phyloP scores from a whole-genome alignment of 805 yeast species.

The Isabelozyma heimii region DNA sequence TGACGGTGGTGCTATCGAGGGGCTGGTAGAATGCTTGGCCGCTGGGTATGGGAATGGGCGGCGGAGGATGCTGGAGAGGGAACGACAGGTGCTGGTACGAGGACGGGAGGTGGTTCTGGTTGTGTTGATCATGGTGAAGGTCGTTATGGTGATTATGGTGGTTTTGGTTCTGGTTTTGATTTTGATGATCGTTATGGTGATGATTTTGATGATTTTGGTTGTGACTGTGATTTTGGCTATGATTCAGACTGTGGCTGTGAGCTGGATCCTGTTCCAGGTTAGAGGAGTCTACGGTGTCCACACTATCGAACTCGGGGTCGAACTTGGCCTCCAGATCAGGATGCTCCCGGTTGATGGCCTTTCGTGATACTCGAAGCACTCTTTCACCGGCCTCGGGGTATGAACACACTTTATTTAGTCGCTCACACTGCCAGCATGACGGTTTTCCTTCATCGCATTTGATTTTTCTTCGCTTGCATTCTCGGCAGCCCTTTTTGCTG shows the following conservation, averaged over 20 bases:
- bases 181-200: neutral
- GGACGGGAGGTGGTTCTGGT: neutral
- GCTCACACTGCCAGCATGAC: constrained; percentile 32
- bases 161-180: too few relatives aligned
- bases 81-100: neutral
- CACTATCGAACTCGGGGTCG: neutral
- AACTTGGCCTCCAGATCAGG: neutral
- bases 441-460: constrained; percentile 38
- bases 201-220: neutral
- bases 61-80: neutral
- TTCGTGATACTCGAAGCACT: constrained; percentile 20
- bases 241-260: too few relatives aligned
- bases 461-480: constrained; percentile 42
- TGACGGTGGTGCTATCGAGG: neutral
- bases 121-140: neutral
- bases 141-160: neutral
- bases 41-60: neutral
- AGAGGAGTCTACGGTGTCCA: neutral
- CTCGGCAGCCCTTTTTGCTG: constrained; percentile 38
- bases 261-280: too few relatives aligned
- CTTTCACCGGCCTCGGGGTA: constrained; percentile 27
- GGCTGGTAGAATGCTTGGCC: neutral
- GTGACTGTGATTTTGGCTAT: too few relatives aligned
- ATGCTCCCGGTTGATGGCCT: constrained; percentile 1
- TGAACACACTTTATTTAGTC: constrained; percentile 24